Percentiles rank a stretch among this genome's conserved stretches.
These are phyloP conservation scores for Lactarius sp. DNA, from an alignment of 768 basidiomycete genomes.

Conservation along the genomic window DNA sequence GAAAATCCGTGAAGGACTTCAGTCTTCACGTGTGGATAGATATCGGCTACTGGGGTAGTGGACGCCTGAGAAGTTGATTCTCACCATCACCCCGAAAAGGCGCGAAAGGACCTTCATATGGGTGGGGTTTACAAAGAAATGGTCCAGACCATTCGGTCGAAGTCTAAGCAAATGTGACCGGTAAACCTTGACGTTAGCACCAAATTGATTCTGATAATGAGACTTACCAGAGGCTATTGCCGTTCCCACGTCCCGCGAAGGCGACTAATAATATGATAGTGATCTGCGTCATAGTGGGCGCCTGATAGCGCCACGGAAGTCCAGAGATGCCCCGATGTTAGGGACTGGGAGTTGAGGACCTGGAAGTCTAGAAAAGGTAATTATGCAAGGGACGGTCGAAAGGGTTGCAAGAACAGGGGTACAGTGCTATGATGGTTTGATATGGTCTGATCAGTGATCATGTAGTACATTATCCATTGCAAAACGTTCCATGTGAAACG, in stretches of 20 bases:
- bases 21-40: background rate
- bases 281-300: background rate
- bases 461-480: background rate
- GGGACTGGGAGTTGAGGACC: constrained; percentile 1
- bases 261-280: background rate
- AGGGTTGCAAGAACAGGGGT: constrained; percentile 9
- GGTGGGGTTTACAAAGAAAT: background rate
- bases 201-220: background rate
- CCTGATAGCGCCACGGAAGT: background rate
- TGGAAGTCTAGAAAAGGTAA: background rate
- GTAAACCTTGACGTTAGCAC: background rate
- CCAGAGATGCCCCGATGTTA: background rate
- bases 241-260: background rate
- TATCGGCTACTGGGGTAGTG: background rate
- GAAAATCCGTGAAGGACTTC: background rate
- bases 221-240: background rate
- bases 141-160: background rate
- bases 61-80: background rate
- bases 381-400: background rate
- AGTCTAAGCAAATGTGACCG: background rate
- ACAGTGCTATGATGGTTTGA: background rate
- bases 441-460: background rate
- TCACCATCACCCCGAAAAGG: background rate
- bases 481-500: constrained; percentile 2
- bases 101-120: background rate